Evolutionary conservation across 306 rosid genomes (phyloP), one percentile per base, ranked within the genome.

Genomic region (Boehmeria nivea): DNA sequence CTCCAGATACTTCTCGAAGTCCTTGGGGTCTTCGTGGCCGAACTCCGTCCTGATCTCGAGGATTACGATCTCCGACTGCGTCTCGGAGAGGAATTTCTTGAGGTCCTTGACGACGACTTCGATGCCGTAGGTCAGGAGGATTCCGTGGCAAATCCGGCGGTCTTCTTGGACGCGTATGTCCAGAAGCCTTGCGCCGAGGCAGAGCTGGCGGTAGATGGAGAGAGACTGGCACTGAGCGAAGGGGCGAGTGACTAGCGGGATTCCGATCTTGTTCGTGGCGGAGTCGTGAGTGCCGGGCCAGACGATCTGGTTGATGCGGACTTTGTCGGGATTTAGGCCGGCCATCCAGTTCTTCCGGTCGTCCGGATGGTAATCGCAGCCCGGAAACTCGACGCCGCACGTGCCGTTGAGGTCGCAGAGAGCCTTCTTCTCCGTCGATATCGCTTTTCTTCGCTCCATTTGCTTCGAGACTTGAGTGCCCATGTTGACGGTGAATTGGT

Each of bases 201-300:
- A 73, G 3, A 91, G 91, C 65, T 91, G 98, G 0, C 55, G n/a
- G 51, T 91, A 87, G 55, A 91, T 75, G 6, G 98, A 86, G 8
- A 84, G 19, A 4, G 85, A 67, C 55, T 90, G 98, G 47, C 95
- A 90, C 57, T 90, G 95, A 2, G 95, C 98, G 36, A 90, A 87
- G 17, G 95, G 98, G 2, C 98, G 87, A 39, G 98, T 71, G 28
- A 86, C 7, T n/a, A 55, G 66, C 0, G 88, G 95, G 49, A 90
- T 7, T 2, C 98, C 98, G 36, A 90, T 86, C 54, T 54, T 75
- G 68, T 84, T 75, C 20, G 98, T 91, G 0, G 95, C 95, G 1
- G 98, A 91, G 54, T 91, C 91, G 34, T 87, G 98, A 2, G 94
- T 91, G 26, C 98, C 95, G 0, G 98, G 95, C 98, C 98, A 91